Evolutionary conservation across 148 eudicot species (phyloP), one percentile per base, ranked within the genome.

Genomic region (Pharnaceum exiguum): DNA sequence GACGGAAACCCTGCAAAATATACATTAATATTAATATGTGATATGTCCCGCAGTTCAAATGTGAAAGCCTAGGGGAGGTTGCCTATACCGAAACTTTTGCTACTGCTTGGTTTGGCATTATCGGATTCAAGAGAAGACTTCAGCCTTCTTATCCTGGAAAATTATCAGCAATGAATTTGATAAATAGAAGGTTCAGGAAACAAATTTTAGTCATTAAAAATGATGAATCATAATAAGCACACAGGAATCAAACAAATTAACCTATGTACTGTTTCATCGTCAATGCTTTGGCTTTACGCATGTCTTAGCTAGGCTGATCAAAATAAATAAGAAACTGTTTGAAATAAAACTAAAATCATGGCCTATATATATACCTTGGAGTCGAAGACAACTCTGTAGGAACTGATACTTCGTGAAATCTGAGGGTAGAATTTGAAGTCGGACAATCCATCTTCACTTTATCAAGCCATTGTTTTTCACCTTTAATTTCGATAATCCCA

Each of bases 351-450:
- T 44, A 5, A 5, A 16, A 57, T 9, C 5, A 24, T 9, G 62
- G 2, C 10, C 12, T 16, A 23, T 17, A 7, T 3, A 32, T 23
- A 35, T 49, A 66, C 71, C 76, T 31, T 5, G 67, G 53, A 60
- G 71, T 23, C 15, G 69, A 63, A 5, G 51, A 55, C 25, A 60
- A 19, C 38, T 55, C 67, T 9, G 46, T 18, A 42, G 77, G 77
- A 21, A 49, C 49, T 5, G 35, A 13, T 15, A 68, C 68, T 48
- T 56, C 64, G 12, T 15, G 31, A 58, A 55, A 42, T 51, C 33
- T 72, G 15, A 72, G 62, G 5, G 29, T 22, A 24, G 68, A 40
- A 32, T 42, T 55, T 12, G 60, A 36, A 24, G 32, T 57, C 19
- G 51, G 69, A 24, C 37, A 57, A 24, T 62, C 32, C 13, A 28